Conservation (phyloP, 2,329 filamentous ascomycete genomes). For the Aspergillus vadensis region DNA sequence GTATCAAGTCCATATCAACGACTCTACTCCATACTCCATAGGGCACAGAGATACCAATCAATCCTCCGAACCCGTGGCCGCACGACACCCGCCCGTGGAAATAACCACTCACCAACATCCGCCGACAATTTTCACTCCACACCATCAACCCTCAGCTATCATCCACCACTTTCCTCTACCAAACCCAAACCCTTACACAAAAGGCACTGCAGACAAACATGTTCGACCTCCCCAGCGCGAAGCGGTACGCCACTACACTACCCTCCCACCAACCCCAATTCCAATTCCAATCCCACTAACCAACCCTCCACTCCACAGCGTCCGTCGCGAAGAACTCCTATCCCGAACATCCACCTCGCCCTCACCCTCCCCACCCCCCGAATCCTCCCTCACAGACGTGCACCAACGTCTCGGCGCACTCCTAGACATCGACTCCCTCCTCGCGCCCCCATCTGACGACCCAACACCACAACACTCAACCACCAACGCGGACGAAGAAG, state of each 20-base stretch:
- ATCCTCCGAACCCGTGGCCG: conserved; percentile 20
- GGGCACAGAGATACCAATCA: background rate
- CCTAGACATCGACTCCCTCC: conserved; percentile 35
- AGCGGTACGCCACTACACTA: conserved; percentile 31
- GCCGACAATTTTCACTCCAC: conserved; percentile 14
- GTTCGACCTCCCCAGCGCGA: conserved; percentile 42
- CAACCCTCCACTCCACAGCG: conserved; percentile 23
- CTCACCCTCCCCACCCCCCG: conserved; percentile 33
- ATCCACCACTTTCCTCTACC: background rate
- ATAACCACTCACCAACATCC: background rate
- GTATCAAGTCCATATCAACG: background rate
- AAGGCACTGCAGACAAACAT: conserved; percentile 19
- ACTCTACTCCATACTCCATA: background rate
- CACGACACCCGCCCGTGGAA: conserved; percentile 12
- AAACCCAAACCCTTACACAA: background rate
- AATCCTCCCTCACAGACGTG: conserved; percentile 30
- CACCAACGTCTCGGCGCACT: conserved; percentile 36
- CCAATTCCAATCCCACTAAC: background rate
- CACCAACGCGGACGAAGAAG: conserved; percentile 37
- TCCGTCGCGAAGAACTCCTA: conserved; percentile 41
- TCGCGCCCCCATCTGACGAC: conserved; percentile 11
- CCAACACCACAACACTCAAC: conserved; percentile 7
- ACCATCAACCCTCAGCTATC: background rate
- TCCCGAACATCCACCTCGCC: conserved; percentile 33
- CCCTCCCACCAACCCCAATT: background rate